Percentiles rank a stretch among this genome's conserved stretches.
Evolutionary conservation across 2,329 filamentous ascomycete genomes (phyloP).

Genomic region (Fusarium coffeatum): DNA sequence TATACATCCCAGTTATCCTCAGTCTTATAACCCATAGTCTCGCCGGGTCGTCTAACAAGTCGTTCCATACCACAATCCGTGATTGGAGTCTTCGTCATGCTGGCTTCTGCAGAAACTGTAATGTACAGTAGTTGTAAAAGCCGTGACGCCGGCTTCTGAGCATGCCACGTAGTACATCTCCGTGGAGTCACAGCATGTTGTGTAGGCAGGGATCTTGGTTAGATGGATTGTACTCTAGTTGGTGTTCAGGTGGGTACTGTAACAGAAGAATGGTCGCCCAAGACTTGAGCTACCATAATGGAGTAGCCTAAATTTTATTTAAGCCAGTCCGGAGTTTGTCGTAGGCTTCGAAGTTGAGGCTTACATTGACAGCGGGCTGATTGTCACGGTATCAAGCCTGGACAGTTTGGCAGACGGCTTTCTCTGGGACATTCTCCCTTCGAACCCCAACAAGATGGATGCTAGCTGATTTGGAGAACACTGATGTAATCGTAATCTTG

Average conservation of each 20-base stretch:
- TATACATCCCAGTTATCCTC: conserved; percentile 5
- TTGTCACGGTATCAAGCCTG: conserved; percentile 2
- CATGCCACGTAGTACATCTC: conserved; percentile 27
- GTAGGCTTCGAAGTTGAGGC: rapidly evolving
- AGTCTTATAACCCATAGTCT: conserved; percentile 2
- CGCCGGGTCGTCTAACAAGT: background rate
- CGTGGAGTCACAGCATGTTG: conserved; percentile 21
- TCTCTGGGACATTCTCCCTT: background rate
- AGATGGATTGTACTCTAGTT: conserved; percentile 19
- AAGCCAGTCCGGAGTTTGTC: no score
- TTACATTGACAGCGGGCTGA: conserved; percentile 21
- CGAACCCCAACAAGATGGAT: background rate
- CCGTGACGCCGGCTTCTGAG: conserved; percentile 7
- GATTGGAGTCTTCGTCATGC: background rate
- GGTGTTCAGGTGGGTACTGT: background rate
- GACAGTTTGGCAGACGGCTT: conserved; percentile 19
- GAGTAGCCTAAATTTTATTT: no score
- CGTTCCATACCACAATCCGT: background rate
- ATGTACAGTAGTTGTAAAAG: conserved; percentile 12
- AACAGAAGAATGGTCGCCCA: no score
- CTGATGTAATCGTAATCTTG: no score
- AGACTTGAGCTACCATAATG: no score
- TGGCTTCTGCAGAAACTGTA: background rate
- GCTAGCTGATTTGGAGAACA: background rate
- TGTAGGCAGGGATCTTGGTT: conserved; percentile 5